A percentile compares a stretch with the other conserved stretches of the same genome.
These are phyloP conservation scores for Pseudoturritis turrita DNA, from an alignment of 345 rosid species.

Conservation along the genomic window DNA sequence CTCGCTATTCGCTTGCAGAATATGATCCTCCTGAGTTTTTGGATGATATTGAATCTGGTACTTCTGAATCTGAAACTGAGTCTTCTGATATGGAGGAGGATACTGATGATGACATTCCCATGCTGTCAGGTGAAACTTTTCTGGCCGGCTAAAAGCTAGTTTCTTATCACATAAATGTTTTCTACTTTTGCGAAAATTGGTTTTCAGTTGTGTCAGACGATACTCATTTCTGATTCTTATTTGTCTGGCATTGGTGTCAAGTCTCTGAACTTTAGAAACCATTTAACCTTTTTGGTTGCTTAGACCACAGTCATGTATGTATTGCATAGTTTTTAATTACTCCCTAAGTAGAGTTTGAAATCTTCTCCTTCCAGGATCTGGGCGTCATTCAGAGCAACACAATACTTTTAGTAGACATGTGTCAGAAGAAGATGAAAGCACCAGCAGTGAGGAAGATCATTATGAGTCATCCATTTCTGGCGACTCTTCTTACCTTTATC, in stretches of 20 bases:
- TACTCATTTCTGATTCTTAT: neutral
- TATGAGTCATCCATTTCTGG: slow-evolving; percentile 73
- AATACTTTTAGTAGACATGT: slow-evolving; percentile 37
- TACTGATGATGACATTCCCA: slow-evolving; percentile 59
- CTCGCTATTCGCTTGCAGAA: slow-evolving; percentile 37
- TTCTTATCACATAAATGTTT: slow-evolving; percentile 2
- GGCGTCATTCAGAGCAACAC: slow-evolving; percentile 22
- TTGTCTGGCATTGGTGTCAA: slow-evolving; percentile 2
- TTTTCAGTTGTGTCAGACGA: neutral
- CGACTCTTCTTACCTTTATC: slow-evolving; percentile 47
- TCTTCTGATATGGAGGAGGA: slow-evolving; percentile 87
- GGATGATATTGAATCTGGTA: slow-evolving; percentile 56
- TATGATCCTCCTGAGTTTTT: slow-evolving; percentile 49
- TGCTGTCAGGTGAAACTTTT: slow-evolving; percentile 55
- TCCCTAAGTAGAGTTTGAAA: slow-evolving; percentile 21
- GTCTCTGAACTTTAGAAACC: neutral
- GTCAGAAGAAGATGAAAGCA: slow-evolving; percentile 53
- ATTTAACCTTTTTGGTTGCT: neutral
- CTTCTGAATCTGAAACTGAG: slow-evolving; percentile 65
- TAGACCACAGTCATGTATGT: neutral
- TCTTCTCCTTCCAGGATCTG: slow-evolving; percentile 27
- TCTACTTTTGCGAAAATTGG: neutral
- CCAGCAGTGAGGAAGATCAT: slow-evolving; percentile 66
- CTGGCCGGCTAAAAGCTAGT: slow-evolving; percentile 1
- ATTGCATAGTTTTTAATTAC: neutral